phyloP scores from a whole-genome alignment of 352 stramenopile genomes.

The Globisporangium solare region DNA sequence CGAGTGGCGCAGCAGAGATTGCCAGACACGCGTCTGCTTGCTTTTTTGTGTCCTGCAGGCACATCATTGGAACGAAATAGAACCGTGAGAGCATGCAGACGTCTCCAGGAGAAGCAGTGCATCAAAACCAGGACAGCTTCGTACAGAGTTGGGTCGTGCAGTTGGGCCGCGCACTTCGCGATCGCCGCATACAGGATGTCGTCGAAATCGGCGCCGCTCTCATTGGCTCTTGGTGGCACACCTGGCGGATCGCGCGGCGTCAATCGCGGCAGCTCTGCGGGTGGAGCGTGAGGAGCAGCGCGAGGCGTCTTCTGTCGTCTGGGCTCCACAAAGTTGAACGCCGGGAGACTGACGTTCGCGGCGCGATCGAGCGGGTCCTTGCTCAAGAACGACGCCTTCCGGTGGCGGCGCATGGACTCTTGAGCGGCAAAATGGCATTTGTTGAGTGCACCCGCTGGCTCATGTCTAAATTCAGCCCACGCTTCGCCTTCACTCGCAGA shows the following conservation, averaged over 20 bases:
- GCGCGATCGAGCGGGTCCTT: conserved; percentile 17
- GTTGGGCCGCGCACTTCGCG: conserved; percentile 11
- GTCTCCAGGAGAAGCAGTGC: background rate
- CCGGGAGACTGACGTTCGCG: conserved; percentile 30
- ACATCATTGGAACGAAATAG: too few species aligned
- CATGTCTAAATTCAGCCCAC: background rate
- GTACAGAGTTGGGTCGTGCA: conserved; percentile 20
- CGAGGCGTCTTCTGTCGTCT: conserved; percentile 8
- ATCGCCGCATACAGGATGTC: conserved; percentile 19
- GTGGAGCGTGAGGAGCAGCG: background rate
- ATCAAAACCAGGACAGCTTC: background rate
- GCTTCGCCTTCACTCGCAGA: background rate
- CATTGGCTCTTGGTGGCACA: too few species aligned
- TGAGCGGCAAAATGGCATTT: background rate
- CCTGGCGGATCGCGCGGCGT: background rate
- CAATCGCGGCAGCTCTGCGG: background rate
- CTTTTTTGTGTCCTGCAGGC: conserved; percentile 28
- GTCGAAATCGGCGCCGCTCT: conserved; percentile 9
- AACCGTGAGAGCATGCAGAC: background rate
- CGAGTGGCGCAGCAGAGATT: conserved; percentile 53
- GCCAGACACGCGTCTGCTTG: conserved; percentile 52
- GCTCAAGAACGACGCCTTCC: background rate
- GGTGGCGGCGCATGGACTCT: conserved; percentile 10
- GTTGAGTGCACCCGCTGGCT: background rate
- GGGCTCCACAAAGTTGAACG: conserved; percentile 67